Evolutionary conservation across 2,329 filamentous ascomycete species (phyloP), one percentile per base, ranked within the genome.

Genomic region (Plenodomus tracheiphilus): DNA sequence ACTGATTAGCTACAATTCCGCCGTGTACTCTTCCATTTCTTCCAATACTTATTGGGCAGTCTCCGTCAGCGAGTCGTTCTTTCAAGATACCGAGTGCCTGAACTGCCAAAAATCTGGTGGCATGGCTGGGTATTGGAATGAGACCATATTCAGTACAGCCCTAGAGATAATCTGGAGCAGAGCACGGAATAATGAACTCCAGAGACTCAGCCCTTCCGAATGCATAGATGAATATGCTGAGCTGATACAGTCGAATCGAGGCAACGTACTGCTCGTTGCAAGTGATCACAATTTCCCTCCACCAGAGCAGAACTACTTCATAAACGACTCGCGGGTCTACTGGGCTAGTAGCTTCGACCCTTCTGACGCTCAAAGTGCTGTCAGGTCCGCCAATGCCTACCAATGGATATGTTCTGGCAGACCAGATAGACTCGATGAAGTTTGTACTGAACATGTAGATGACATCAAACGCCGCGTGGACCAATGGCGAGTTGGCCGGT

Each of bases 1-100:
- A 3, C 13, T 20, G n/a, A 3, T 11, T 16, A 65, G 62, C 13
- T 68, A 64, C 43, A 66, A 65, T 40, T 69, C 65, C 1, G 54
- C 58, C 1, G 59, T 66, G 0, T 68, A 56, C 32, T 40, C 43
- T 1, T 59, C 61, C 2, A 43, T 58, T 6, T 42, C 47, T 7
- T 48, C 57, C 1, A 57, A 59, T 19, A 21, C 40, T 19, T 67
- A 65, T 37, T 39, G 21, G 1, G 47, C 41, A 1, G 54, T 53
- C 28, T 43, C 45, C 2, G 61, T 62, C 20, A 54, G 51, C 25
- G 16, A 51, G 18, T 47, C 44, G 1, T 59, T 56, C 21, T 17
- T 56, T n/a, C 32, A 32, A 4, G 28, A 32, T 15, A 15, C 6
- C 13, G 28, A 32, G 28, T 32, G 28, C 28, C 28, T 44, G 9